These are phyloP conservation scores for Ceratocystis eucalypticola DNA, from an alignment of 2,329 filamentous ascomycete genomes.

Conservation along the genomic window DNA sequence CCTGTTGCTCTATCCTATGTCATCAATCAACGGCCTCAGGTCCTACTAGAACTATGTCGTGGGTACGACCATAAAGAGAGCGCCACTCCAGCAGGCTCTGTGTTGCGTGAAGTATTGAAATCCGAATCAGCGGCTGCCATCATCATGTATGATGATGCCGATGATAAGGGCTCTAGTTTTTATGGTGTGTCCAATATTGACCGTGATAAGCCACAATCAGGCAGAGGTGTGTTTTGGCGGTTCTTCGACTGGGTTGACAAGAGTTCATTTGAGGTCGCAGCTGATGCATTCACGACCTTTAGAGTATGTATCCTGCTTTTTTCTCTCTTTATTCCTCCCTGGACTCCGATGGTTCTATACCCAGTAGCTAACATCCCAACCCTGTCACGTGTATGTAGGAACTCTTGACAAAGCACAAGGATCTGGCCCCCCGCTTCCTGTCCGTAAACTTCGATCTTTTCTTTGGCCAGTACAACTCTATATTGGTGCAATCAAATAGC, in stretches of 20 bases:
- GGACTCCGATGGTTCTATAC: no score
- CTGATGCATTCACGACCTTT: constrained; percentile 96
- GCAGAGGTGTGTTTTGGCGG: constrained; percentile 82
- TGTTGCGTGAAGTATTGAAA: constrained; percentile 76
- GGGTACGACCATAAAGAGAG: constrained; percentile 86
- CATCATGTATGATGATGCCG: constrained; percentile 82
- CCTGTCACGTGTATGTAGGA: constrained; percentile 47
- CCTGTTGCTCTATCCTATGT: constrained; percentile 81
- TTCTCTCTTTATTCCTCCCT: neutral
- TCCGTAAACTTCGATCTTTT: constrained; percentile 84
- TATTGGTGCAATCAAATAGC: constrained; percentile 78
- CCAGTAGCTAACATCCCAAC: constrained; percentile 7
- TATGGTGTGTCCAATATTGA: constrained; percentile 68
- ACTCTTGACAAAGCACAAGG: constrained; percentile 86
- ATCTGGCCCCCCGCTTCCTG: constrained; percentile 76
- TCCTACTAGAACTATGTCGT: constrained; percentile 75
- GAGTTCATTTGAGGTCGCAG: constrained; percentile 89
- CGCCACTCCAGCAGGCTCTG: constrained; percentile 78
- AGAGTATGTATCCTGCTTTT: constrained; percentile 44
- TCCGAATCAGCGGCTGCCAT: constrained; percentile 82
- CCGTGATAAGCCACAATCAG: constrained; percentile 58
- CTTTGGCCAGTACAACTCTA: constrained; percentile 79
- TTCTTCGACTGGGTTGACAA: constrained; percentile 98
- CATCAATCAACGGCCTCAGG: constrained; percentile 70
- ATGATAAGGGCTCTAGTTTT: constrained; percentile 53